Conservation (phyloP, 2,329 filamentous ascomycete genomes). For the Albophoma yamanashiensis region DNA sequence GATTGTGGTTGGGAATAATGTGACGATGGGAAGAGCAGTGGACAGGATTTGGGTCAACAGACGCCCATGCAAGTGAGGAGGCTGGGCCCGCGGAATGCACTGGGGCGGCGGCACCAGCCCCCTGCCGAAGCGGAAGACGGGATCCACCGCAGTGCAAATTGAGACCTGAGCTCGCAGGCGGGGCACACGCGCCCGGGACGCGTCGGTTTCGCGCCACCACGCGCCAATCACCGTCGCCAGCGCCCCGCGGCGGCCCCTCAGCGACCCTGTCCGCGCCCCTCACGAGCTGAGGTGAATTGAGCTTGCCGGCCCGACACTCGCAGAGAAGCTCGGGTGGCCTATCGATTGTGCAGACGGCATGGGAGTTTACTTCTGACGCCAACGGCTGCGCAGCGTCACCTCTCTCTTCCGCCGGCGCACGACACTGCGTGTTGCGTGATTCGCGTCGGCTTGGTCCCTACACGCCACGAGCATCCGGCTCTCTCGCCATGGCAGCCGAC, state of each 20-base stretch:
- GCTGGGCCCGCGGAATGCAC: constrained; percentile 10
- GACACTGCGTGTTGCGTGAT: not conserved
- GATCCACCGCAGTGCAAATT: not conserved
- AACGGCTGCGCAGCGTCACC: not conserved
- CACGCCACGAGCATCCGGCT: too few species aligned
- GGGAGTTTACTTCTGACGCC: not conserved
- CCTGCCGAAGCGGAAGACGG: constrained; percentile 1
- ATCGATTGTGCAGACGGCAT: not conserved
- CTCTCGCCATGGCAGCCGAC: constrained; percentile 30
- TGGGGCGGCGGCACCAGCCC: constrained; percentile 9
- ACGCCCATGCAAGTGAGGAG: constrained; percentile 8
- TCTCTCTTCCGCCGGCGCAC: not conserved
- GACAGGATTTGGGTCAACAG: constrained; percentile 7
- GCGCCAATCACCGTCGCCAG: constrained; percentile 7
- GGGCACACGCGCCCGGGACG: constrained; percentile 5
- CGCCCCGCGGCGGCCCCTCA: not conserved
- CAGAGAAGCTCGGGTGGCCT: not conserved
- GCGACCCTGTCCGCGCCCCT: not conserved
- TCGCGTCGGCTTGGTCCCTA: too few species aligned
- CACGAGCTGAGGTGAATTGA: not conserved
- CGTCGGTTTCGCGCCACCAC: constrained; percentile 17
- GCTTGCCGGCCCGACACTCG: too few species aligned
- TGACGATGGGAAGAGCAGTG: constrained; percentile 10
- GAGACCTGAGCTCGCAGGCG: not conserved
- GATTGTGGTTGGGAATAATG: constrained; percentile 6